phyloP scores from a whole-genome alignment of 2,329 filamentous ascomycete genomes.

The Fonsecaea multimorphosa region DNA sequence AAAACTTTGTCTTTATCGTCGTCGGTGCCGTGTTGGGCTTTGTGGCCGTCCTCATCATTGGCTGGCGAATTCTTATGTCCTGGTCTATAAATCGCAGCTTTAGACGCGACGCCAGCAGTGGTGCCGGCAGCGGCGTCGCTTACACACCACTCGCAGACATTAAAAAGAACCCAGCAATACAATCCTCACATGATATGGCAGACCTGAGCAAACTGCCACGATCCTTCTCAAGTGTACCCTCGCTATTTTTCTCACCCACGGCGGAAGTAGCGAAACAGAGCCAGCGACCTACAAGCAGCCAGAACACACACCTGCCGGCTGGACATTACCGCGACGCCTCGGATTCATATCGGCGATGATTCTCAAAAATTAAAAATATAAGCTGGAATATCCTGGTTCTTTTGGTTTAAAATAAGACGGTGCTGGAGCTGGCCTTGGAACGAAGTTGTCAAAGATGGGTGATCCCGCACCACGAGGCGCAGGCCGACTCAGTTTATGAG shows the following conservation, averaged over 20 bases:
- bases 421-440: not conserved
- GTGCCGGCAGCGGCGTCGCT: slow-evolving; percentile 71
- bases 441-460: not conserved
- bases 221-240: slow-evolving; percentile 46
- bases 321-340: slow-evolving; percentile 39
- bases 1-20: slow-evolving; percentile 95
- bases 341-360: slow-evolving; percentile 28
- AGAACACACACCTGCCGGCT: slow-evolving; percentile 37
- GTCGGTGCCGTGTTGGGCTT: slow-evolving; percentile 88
- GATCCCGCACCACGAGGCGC: not conserved
- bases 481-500: not conserved
- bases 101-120: slow-evolving; percentile 73
- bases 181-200: slow-evolving; percentile 44
- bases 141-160: slow-evolving; percentile 64
- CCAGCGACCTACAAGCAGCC: slow-evolving; percentile 33
- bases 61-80: slow-evolving; percentile 86
- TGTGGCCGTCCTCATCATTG: slow-evolving; percentile 78
- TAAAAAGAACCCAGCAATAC: slow-evolving; percentile 42
- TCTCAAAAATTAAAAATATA: slow-evolving; percentile 2
- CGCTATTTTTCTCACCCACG: slow-evolving; percentile 94
- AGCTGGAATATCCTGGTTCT: not conserved
- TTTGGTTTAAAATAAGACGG: not conserved
- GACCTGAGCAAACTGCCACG: slow-evolving; percentile 38
- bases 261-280: slow-evolving; percentile 53
- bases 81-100: slow-evolving; percentile 93